Conservation (phyloP, 2,329 filamentous ascomycete genomes). For the Aureobasidium sp. region DNA sequence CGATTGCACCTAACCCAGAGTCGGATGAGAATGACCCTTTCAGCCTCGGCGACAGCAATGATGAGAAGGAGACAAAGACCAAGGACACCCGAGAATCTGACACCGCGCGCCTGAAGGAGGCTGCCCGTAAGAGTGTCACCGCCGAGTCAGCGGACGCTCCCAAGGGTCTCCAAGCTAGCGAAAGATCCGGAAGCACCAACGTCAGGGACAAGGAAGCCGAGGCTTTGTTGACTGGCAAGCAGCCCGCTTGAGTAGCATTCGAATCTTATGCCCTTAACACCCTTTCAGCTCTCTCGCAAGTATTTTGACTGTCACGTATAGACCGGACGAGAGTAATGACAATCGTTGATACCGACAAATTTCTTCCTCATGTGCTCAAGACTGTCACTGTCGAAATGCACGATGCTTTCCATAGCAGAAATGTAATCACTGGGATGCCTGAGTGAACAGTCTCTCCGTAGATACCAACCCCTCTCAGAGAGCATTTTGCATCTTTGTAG, state of each 20-base stretch:
- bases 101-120: slow-evolving; percentile 41
- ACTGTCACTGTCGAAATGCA: no score
- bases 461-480: no score
- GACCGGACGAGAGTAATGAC: no score
- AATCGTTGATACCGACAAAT: no score
- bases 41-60: slow-evolving; percentile 89
- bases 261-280: not conserved
- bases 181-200: slow-evolving; percentile 33
- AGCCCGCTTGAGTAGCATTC: not conserved
- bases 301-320: no score
- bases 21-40: slow-evolving; percentile 87
- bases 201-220: slow-evolving; percentile 39
- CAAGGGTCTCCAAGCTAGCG: slow-evolving; percentile 28
- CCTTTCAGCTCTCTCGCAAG: not conserved
- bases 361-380: no score
- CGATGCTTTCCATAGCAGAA: no score
- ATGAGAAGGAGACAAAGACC: slow-evolving; percentile 72
- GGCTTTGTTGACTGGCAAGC: slow-evolving; percentile 29
- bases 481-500: no score
- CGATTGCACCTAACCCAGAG: slow-evolving; percentile 76
- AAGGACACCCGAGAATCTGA: slow-evolving; percentile 51
- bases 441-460: no score
- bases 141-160: slow-evolving; percentile 24
- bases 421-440: no score
- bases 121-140: slow-evolving; percentile 45